phyloP scores from a whole-genome alignment of 345 rosid genomes.

The Isatis tinctoria region DNA sequence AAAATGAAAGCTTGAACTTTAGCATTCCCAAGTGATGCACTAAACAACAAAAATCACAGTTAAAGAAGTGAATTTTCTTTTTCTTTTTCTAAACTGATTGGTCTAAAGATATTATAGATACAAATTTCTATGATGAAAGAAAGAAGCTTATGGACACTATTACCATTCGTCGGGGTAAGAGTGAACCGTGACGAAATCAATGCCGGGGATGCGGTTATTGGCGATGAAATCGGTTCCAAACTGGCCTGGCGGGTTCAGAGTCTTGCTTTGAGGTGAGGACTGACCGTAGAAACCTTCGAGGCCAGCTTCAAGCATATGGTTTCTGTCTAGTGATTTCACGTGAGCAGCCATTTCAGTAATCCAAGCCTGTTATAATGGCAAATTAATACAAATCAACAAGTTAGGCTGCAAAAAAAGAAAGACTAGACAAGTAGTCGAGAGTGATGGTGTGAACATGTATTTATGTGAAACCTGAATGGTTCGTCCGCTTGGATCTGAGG shows the following conservation, averaged over 20 bases:
- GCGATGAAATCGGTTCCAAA: constrained; percentile 86
- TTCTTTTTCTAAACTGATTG: neutral
- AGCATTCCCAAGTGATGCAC: neutral
- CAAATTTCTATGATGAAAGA: neutral
- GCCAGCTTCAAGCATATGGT: constrained; percentile 81
- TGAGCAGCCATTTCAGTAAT: constrained; percentile 81
- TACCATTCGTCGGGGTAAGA: constrained; percentile 97
- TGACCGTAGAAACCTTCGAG: constrained; percentile 87
- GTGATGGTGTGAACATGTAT: neutral
- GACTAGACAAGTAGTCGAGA: neutral
- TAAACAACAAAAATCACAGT: neutral
- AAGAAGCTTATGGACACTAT: neutral
- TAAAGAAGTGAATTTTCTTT: neutral
- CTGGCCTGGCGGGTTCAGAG: constrained; percentile 60
- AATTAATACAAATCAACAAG: neutral
- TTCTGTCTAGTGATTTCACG: constrained; percentile 69
- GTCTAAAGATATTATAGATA: neutral
- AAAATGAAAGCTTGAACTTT: constrained; percentile 1
- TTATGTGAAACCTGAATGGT: constrained; percentile 70
- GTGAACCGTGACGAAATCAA: constrained; percentile 87
- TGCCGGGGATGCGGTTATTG: constrained; percentile 62
- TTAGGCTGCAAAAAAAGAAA: neutral
- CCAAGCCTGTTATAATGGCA: constrained; percentile 55
- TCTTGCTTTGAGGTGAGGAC: constrained; percentile 63
- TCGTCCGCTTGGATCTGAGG: constrained; percentile 73